Conservation (phyloP, 306 rosid species). For the Prunus kanzakura region DNA sequence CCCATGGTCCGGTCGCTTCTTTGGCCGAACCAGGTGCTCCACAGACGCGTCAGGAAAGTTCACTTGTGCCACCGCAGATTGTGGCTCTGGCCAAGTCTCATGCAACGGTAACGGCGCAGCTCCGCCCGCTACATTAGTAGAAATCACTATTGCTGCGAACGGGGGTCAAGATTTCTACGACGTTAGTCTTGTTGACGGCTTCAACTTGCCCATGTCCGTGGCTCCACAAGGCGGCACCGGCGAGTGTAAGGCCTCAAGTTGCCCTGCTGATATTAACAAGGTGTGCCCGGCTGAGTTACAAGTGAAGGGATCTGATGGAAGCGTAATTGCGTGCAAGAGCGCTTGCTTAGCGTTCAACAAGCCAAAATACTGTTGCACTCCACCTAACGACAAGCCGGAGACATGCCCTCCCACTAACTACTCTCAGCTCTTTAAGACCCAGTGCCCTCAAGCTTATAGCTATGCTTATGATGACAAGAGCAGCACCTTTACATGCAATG, state of each 20-base stretch:
- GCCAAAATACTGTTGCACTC: not conserved
- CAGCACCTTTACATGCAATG: not conserved
- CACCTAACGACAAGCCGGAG: not conserved
- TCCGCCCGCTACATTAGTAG: slow-evolving; percentile 55
- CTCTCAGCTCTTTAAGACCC: not conserved
- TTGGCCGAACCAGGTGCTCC: slow-evolving; percentile 59
- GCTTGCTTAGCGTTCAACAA: not conserved
- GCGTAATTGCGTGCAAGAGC: not conserved
- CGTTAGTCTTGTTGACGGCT: slow-evolving; percentile 73
- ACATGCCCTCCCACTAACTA: not conserved
- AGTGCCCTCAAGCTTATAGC: not conserved
- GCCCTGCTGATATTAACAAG: slow-evolving; percentile 41
- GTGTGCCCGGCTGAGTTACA: slow-evolving; percentile 47
- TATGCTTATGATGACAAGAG: not conserved
- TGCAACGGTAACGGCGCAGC: slow-evolving; percentile 42
- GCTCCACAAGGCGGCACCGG: slow-evolving; percentile 45
- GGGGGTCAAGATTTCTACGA: slow-evolving; percentile 64
- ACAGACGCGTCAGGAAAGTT: slow-evolving; percentile 43
- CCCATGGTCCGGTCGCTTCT: slow-evolving; percentile 65
- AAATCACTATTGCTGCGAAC: slow-evolving; percentile 47
- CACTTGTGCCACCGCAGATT: slow-evolving; percentile 60
- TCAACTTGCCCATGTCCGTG: slow-evolving; percentile 53
- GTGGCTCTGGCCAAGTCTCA: slow-evolving; percentile 49
- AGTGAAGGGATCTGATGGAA: not conserved
- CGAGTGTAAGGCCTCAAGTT: slow-evolving; percentile 46